Conservation (phyloP, 2,329 filamentous ascomycete genomes). For the Colletotrichum paranaense region DNA sequence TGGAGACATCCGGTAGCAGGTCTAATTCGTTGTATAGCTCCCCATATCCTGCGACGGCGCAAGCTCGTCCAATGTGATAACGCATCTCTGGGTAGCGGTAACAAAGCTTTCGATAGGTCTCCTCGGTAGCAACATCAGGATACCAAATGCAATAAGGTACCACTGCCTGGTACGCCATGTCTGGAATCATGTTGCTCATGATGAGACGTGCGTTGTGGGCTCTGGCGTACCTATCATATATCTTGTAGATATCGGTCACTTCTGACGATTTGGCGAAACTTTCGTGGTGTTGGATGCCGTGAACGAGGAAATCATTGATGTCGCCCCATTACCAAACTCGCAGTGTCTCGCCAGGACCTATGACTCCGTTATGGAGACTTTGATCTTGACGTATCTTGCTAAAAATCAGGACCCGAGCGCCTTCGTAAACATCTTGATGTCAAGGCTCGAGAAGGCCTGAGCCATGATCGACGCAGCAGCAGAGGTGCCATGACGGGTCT, state of each 20-base stretch:
- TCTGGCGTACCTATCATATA: neutral
- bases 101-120: slow-evolving; percentile 48
- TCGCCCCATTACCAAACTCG: neutral
- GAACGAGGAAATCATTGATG: neutral
- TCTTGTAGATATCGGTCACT: neutral
- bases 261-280: neutral
- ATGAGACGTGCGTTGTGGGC: slow-evolving; percentile 34
- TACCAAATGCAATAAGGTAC: slow-evolving; percentile 54
- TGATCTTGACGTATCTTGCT: neutral
- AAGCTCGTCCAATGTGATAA: slow-evolving; percentile 51
- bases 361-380: neutral
- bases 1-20: slow-evolving; percentile 47
- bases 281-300: neutral
- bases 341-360: neutral
- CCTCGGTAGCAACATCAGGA: slow-evolving; percentile 48
- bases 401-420: neutral
- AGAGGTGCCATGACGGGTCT: neutral
- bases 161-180: slow-evolving; percentile 37
- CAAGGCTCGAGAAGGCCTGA: neutral
- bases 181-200: slow-evolving; percentile 46
- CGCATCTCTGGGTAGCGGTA: slow-evolving; percentile 46
- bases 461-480: neutral
- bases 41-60: slow-evolving; percentile 50
- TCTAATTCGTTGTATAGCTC: slow-evolving; percentile 48
- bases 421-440: neutral